Percentiles rank a stretch among this genome's conserved stretches.
phyloP scores from a whole-genome alignment of 345 rosid species.

The Erysimum cheiranthoides region DNA sequence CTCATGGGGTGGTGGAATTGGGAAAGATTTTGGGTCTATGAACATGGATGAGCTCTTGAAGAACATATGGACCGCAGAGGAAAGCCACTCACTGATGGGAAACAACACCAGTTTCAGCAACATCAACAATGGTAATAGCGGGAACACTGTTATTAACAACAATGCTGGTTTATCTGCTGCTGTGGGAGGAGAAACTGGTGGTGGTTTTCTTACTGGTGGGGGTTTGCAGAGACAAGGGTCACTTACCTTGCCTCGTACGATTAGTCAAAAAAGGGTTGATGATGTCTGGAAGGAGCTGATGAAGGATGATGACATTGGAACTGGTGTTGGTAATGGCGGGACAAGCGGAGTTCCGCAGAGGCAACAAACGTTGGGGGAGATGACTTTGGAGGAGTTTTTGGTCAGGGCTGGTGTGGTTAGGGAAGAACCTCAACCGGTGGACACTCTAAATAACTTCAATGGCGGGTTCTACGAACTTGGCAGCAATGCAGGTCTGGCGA shows the following conservation, averaged over 20 bases:
- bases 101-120: constrained; percentile 28
- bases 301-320: constrained; percentile 56
- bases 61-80: constrained; percentile 86
- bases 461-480: constrained; percentile 57
- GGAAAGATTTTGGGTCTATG: constrained; percentile 96
- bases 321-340: constrained; percentile 45
- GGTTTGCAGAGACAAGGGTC: constrained; percentile 94
- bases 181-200: constrained; percentile 37
- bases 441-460: constrained; percentile 49
- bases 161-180: constrained; percentile 48
- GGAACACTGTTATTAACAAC: constrained; percentile 14
- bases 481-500: constrained; percentile 55
- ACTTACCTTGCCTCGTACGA: constrained; percentile 78
- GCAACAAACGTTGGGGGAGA: constrained; percentile 91
- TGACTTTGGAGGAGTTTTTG: constrained; percentile 95
- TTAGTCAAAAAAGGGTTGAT: constrained; percentile 91
- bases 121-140: constrained; percentile 4
- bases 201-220: constrained; percentile 43
- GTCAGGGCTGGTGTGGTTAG: constrained; percentile 85
- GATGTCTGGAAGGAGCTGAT: constrained; percentile 87
- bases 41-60: constrained; percentile 94
- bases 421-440: constrained; percentile 64
- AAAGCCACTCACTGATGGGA: constrained; percentile 54
- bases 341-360: constrained; percentile 61
- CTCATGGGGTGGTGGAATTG: constrained; percentile 69